Evolutionary conservation across 2,329 filamentous ascomycete species (phyloP).

Genomic region (Dactylonectria estremocensis): DNA sequence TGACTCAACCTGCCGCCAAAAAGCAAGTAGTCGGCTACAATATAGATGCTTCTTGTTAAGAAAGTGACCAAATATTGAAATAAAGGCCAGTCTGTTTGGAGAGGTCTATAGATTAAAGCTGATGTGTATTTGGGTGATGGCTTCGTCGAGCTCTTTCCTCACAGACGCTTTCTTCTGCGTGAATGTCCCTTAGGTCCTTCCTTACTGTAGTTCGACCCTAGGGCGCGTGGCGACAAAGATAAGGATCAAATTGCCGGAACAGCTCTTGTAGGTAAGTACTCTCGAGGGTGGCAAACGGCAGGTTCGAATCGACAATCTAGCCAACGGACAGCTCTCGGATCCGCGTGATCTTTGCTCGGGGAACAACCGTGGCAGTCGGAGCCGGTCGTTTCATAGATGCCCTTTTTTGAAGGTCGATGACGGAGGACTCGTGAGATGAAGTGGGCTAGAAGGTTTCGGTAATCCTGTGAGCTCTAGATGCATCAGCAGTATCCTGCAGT

Average conservation of each 20-base stretch:
- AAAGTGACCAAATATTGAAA: neutral
- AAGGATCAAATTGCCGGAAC: slow-evolving; percentile 20
- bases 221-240: slow-evolving; percentile 16
- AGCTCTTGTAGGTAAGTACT: slow-evolving; percentile 28
- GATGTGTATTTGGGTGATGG: neutral
- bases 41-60: neutral
- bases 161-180: slow-evolving; percentile 14
- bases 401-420: slow-evolving; percentile 20
- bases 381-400: slow-evolving; percentile 24
- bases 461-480: slow-evolving; percentile 21
- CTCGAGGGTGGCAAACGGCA: slow-evolving; percentile 22
- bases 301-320: slow-evolving; percentile 27
- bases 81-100: neutral
- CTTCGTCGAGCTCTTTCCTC: slow-evolving; percentile 8
- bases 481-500: slow-evolving; percentile 21
- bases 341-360: slow-evolving; percentile 25
- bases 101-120: neutral
- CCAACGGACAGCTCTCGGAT: slow-evolving; percentile 27
- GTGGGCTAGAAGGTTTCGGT: slow-evolving; percentile 7
- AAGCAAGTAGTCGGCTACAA: neutral
- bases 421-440: slow-evolving; percentile 20
- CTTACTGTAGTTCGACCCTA: slow-evolving; percentile 23
- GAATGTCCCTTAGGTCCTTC: slow-evolving; percentile 23
- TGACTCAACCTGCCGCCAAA: neutral
- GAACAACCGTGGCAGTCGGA: slow-evolving; percentile 14